Percentiles rank a stretch among this genome's conserved stretches.
phyloP scores from a whole-genome alignment of 805 yeast genomes.

The Brettanomyces custersianus region DNA sequence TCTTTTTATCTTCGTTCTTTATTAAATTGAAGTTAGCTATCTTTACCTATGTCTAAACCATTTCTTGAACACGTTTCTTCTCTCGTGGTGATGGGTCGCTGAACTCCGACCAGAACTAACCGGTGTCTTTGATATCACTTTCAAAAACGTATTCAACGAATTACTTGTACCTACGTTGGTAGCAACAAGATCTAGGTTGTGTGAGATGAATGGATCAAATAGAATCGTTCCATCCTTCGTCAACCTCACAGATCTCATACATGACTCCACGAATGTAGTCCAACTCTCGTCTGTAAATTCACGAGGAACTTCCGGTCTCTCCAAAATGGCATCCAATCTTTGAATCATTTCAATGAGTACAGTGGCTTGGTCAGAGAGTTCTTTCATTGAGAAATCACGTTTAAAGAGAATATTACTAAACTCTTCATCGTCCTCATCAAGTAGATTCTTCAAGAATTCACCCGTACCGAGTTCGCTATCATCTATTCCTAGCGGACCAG shows the following conservation, averaged over 20 bases:
- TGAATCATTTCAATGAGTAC: conserved; percentile 13
- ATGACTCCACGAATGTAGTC: conserved; percentile 11
- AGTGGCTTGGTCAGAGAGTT: conserved; percentile 20
- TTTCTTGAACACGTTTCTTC: background rate
- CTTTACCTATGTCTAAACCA: background rate
- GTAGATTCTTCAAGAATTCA: conserved; percentile 41
- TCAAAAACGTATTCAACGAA: no score
- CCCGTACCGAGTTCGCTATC: conserved; percentile 53
- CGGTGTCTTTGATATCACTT: no score
- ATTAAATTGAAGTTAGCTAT: background rate
- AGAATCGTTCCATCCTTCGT: conserved; percentile 10
- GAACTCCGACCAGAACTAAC: no score
- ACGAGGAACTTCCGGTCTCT: conserved; percentile 17
- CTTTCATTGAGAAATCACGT: conserved; percentile 14
- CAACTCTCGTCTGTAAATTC: conserved; percentile 14
- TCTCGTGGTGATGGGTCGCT: background rate
- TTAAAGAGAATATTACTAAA: conserved; percentile 16
- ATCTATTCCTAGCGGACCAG: conserved; percentile 32
- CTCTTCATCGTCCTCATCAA: conserved; percentile 22
- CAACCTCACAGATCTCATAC: conserved; percentile 9
- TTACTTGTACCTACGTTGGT: no score
- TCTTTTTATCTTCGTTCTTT: background rate
- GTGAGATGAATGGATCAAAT: conserved; percentile 9
- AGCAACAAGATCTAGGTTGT: conserved; percentile 6
- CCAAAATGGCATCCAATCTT: conserved; percentile 11